Conservation (phyloP, 2,329 filamentous ascomycete species). For the Fusarium continuum region DNA sequence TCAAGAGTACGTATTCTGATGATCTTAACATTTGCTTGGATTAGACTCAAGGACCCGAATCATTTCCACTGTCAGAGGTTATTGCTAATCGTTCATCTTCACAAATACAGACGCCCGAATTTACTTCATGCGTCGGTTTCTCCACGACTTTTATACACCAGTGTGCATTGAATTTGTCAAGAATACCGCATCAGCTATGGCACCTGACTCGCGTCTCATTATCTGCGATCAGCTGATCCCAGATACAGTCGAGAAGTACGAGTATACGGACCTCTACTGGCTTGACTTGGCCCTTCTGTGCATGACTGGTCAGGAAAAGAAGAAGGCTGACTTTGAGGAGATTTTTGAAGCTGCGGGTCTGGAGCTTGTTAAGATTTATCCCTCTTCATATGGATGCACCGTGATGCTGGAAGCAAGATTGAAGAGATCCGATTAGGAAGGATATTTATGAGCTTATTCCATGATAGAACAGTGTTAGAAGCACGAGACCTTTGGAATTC, state of each 20-base stretch:
- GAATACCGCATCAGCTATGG: constrained; percentile 46
- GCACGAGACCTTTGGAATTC: too few species aligned
- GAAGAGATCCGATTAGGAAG: constrained; percentile 10
- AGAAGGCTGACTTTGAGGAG: constrained; percentile 41
- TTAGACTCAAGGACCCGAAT: neutral
- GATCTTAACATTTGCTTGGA: rapidly evolving
- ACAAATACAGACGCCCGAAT: constrained; percentile 43
- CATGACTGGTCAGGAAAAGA: constrained; percentile 49
- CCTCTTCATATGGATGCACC: constrained; percentile 44
- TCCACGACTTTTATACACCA: constrained; percentile 47
- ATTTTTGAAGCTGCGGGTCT: constrained; percentile 47
- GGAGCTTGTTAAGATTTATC: constrained; percentile 48
- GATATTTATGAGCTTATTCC: too few species aligned
- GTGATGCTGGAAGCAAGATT: constrained; percentile 47
- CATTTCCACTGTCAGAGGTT: rapidly evolving
- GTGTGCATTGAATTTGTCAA: constrained; percentile 46
- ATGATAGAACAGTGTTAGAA: too few species aligned
- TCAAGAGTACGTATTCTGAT: constrained; percentile 28
- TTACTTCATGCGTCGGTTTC: constrained; percentile 47
- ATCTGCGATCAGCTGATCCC: constrained; percentile 50
- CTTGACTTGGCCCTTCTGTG: constrained; percentile 45
- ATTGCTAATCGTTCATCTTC: neutral
- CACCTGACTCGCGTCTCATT: constrained; percentile 46
- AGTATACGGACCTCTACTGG: constrained; percentile 45
- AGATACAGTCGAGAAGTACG: constrained; percentile 41